Evolutionary conservation across 192 early-diverging fungal genomes (phyloP), one percentile per base, ranked within the genome.

Genomic region (Spizellomyces punctatus): DNA sequence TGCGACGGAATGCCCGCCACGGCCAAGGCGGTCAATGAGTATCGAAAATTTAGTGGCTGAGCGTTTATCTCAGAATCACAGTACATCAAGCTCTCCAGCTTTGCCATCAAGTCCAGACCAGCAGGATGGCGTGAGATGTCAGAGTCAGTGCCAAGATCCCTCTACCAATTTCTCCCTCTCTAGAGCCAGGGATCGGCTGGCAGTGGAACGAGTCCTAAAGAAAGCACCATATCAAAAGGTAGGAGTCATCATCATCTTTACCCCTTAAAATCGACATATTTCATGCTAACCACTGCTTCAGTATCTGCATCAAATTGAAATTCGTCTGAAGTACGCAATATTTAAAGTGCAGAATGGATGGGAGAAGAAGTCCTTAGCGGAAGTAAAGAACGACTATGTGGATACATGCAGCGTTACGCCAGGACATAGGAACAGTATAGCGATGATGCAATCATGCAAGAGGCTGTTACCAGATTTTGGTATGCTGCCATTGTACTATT

Each of bases 151-250:
- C 27, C 27, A 36, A 36, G 27, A 36, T 36, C 27, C 27, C 27
- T 36, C 27, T 36, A 36, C 27, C 27, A 36, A 36, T 36, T 36
- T 36, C 27, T 36, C 27, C 27, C 27, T 3, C 19, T 0, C 48
- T 66, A 47, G 22, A 22, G 48, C 22, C 45, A 42, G 65, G 10
- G 65, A 67, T 55, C 10, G 17, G 55, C 49, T 48, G n/a, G 65
- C 65, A 9, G 50, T 54, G 50, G 65, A 55, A 9, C 43, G 48
- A 17, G 65, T 67, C 17, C 42, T 67, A 47, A 48, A 41, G 50
- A 67, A 67, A 67, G 65, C 65, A 12, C 65, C 65, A 8, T 67
- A 67, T 36, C 65, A 67, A 36, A 67, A 55, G 65, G 65, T 67
- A 54, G 55, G 48, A 14, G 14, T 61, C 12, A 2, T 16, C 59